Conservation (phyloP, 2,329 filamentous ascomycete genomes). For the Chaetoscypha palmicola region DNA sequence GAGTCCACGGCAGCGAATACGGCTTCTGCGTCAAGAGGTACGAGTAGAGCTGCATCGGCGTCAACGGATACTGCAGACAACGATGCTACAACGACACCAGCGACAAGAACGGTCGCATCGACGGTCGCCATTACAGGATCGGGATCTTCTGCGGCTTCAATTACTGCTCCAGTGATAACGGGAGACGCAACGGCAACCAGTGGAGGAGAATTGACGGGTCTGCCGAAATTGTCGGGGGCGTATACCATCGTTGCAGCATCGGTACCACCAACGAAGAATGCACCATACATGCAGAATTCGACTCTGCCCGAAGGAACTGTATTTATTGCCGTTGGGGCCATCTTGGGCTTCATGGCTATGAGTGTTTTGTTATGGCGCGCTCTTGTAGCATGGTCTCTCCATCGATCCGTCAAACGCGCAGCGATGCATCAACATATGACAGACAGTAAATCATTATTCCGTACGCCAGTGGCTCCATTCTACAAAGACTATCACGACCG, state of each 20-base stretch:
- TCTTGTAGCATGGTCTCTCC: slow-evolving; percentile 82
- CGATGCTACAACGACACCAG: neutral
- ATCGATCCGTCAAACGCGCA: slow-evolving; percentile 82
- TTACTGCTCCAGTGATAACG: slow-evolving; percentile 11
- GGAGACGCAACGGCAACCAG: slow-evolving; percentile 8
- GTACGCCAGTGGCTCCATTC: slow-evolving; percentile 45
- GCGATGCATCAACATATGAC: slow-evolving; percentile 65
- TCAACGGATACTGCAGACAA: neutral
- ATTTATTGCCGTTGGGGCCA: slow-evolving; percentile 89
- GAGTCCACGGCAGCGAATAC: slow-evolving; percentile 11
- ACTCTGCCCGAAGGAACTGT: slow-evolving; percentile 84
- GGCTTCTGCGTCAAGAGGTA: slow-evolving; percentile 1
- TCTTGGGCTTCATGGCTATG: slow-evolving; percentile 74
- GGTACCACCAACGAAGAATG: slow-evolving; percentile 75
- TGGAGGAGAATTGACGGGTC: slow-evolving; percentile 18
- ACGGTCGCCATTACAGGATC: slow-evolving; percentile 14
- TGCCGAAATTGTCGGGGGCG: slow-evolving; percentile 49
- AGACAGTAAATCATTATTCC: slow-evolving; percentile 63
- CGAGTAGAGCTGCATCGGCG: slow-evolving; percentile 3
- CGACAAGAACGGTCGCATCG: slow-evolving; percentile 3
- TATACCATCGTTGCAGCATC: slow-evolving; percentile 63
- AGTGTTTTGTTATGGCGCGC: slow-evolving; percentile 83
- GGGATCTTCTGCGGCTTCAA: slow-evolving; percentile 9
- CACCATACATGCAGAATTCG: slow-evolving; percentile 88
- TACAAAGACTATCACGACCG: slow-evolving; percentile 56